Percentiles rank a stretch among this genome's conserved stretches.
Evolutionary conservation across 1,284 basidiomycete genomes (phyloP).

Genomic region (Volvariella surrecta): DNA sequence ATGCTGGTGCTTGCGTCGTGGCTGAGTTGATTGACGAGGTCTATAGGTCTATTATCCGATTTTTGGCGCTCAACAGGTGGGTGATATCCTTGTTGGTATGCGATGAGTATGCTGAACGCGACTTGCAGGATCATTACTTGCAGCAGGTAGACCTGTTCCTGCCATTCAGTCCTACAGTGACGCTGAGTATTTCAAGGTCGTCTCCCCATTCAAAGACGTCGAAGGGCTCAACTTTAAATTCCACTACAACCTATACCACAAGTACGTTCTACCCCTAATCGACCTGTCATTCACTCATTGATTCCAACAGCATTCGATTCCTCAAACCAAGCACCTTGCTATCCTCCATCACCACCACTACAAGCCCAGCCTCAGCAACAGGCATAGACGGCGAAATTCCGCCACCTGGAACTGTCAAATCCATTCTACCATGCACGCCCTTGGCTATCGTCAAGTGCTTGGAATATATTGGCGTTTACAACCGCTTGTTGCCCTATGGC

Average conservation of each 20-base stretch:
- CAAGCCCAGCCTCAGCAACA: slow-evolving; percentile 23
- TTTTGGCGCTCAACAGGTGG: slow-evolving; percentile 77
- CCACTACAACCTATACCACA: slow-evolving; percentile 96
- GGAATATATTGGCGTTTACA: slow-evolving; percentile 89
- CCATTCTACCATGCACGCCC: slow-evolving; percentile 95
- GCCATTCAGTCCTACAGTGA: neutral
- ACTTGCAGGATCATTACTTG: slow-evolving; percentile 83
- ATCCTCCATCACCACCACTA: slow-evolving; percentile 31
- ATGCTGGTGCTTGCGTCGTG: slow-evolving; percentile 17
- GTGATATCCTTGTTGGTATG: slow-evolving; percentile 15
- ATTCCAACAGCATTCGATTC: slow-evolving; percentile 58
- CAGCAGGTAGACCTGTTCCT: slow-evolving; percentile 54
- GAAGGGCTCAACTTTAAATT: slow-evolving; percentile 96
- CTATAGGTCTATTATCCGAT: slow-evolving; percentile 88
- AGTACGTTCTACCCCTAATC: slow-evolving; percentile 40
- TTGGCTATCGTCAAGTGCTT: slow-evolving; percentile 94
- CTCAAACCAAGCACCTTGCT: slow-evolving; percentile 58
- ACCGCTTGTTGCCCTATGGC: slow-evolving; percentile 85
- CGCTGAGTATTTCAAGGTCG: slow-evolving; percentile 46
- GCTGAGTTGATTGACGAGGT: slow-evolving; percentile 5
- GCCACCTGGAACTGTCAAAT: slow-evolving; percentile 81
- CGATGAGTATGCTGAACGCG: slow-evolving; percentile 3
- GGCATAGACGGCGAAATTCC: slow-evolving; percentile 46
- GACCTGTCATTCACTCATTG: neutral
- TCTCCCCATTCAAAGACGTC: slow-evolving; percentile 95